phyloP scores from a whole-genome alignment of 768 basidiomycete species.

The Phallus indusiatus region DNA sequence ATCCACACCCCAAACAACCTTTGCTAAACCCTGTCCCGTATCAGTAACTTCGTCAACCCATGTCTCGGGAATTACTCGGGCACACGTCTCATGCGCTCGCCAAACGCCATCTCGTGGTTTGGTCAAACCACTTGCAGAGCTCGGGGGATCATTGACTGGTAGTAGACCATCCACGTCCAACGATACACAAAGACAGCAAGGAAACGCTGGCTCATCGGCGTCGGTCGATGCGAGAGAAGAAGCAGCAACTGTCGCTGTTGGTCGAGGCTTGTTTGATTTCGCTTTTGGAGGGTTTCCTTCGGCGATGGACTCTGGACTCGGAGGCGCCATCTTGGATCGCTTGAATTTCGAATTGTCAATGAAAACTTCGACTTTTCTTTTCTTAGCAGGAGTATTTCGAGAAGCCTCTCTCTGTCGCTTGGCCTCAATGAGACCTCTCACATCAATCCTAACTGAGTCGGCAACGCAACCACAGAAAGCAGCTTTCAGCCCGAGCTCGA shows the following conservation, averaged over 20 bases:
- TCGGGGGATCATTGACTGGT: slow-evolving; percentile 59
- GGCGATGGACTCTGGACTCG: slow-evolving; percentile 12
- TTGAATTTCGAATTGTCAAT: slow-evolving; percentile 4
- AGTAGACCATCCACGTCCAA: slow-evolving; percentile 44
- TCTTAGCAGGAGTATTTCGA: neutral
- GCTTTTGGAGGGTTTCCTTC: neutral
- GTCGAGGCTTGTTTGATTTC: neutral
- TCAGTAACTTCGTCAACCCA: slow-evolving; percentile 66
- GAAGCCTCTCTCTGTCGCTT: neutral
- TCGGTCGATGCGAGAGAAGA: neutral
- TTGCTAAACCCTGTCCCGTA: slow-evolving; percentile 26
- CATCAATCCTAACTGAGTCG: slow-evolving; percentile 7
- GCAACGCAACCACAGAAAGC: slow-evolving; percentile 63
- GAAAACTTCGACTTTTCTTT: slow-evolving; percentile 7
- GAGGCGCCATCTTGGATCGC: slow-evolving; percentile 6
- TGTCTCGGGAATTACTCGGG: slow-evolving; percentile 78
- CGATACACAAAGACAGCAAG: slow-evolving; percentile 63
- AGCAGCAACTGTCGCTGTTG: neutral
- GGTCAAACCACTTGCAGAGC: slow-evolving; percentile 26
- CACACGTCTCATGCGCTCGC: slow-evolving; percentile 78
- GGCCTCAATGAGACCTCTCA: neutral
- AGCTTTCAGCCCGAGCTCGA: slow-evolving; percentile 78
- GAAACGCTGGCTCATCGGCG: slow-evolving; percentile 40
- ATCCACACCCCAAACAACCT: slow-evolving; percentile 74
- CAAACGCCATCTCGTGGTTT: slow-evolving; percentile 30